phyloP scores from a whole-genome alignment of 768 basidiomycete species.

The Hypholoma sublateritium region DNA sequence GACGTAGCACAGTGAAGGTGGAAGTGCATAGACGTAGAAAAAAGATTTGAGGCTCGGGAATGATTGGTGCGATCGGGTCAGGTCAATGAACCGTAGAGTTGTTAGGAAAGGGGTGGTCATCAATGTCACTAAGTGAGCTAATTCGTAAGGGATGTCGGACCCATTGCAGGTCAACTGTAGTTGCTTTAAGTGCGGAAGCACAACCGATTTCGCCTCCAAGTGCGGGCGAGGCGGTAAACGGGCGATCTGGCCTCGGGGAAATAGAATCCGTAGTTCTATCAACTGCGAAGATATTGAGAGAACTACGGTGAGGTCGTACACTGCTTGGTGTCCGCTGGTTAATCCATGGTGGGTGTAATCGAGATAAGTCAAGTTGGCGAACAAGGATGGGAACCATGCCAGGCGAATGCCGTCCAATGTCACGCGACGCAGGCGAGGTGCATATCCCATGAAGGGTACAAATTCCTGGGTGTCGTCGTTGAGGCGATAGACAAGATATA shows the following conservation, averaged over 20 bases:
- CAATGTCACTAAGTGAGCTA: constrained; percentile 50
- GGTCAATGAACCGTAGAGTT: constrained; percentile 48
- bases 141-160: constrained; percentile 60
- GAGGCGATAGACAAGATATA: constrained; percentile 56
- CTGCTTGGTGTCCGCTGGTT: constrained; percentile 53
- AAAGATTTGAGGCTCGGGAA: constrained; percentile 49
- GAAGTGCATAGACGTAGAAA: constrained; percentile 43
- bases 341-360: constrained; percentile 77
- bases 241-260: constrained; percentile 39
- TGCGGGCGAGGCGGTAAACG: constrained; percentile 25
- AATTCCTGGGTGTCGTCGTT: constrained; percentile 76
- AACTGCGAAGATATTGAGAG: constrained; percentile 53
- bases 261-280: constrained; percentile 53
- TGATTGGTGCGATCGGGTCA: constrained; percentile 30
- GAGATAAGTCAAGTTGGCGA: constrained; percentile 58
- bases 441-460: constrained; percentile 57
- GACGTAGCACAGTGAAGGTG: constrained; percentile 37
- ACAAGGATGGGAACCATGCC: constrained; percentile 62
- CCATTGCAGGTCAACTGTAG: constrained; percentile 53
- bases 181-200: constrained; percentile 44
- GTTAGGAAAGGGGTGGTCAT: constrained; percentile 47
- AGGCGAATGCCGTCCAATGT: constrained; percentile 67
- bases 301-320: constrained; percentile 58
- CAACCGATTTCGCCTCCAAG: constrained; percentile 30
- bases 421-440: constrained; percentile 54